A percentile compares a stretch with the other conserved stretches of the same genome.
These are phyloP conservation scores for Fusarium sp. DNA, from an alignment of 2,329 filamentous ascomycete genomes.

Conservation along the genomic window DNA sequence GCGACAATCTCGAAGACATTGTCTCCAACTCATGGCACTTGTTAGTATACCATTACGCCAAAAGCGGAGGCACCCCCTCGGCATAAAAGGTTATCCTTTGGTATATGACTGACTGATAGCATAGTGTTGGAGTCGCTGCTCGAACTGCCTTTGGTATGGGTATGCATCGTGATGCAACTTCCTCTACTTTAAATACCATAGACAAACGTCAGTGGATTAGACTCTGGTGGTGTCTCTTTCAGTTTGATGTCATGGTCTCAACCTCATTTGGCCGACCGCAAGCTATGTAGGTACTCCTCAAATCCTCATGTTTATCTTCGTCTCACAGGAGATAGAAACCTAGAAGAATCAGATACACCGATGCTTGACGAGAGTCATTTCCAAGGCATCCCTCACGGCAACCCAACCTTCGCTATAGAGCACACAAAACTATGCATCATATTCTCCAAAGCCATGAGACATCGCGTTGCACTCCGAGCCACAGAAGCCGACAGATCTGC, in stretches of 20 bases:
- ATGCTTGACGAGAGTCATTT: constrained; percentile 58
- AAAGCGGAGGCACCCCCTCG: too few relatives aligned
- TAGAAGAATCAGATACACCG: constrained; percentile 63
- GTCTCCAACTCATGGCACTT: constrained; percentile 62
- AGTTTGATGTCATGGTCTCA: constrained; percentile 52
- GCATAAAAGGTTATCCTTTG: too few relatives aligned
- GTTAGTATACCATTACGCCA: too few relatives aligned
- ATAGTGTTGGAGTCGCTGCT: constrained; percentile 61
- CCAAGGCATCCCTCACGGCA: constrained; percentile 53
- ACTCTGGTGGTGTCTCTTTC: constrained; percentile 55
- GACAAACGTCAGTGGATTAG: constrained; percentile 52
- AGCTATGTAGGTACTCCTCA: constrained; percentile 52
- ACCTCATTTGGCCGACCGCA: constrained; percentile 61
- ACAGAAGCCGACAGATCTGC: constrained; percentile 41
- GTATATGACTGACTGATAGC: too few relatives aligned
- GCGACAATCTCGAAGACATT: constrained; percentile 65
- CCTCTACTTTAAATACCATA: constrained; percentile 44
- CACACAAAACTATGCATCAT: constrained; percentile 62
- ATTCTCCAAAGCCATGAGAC: constrained; percentile 53
- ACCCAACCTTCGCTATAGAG: constrained; percentile 57
- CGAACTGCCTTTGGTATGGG: constrained; percentile 64
- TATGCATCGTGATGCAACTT: constrained; percentile 57
- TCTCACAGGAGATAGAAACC: constrained; percentile 46
- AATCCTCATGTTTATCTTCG: neutral
- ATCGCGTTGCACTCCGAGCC: constrained; percentile 40